A percentile compares a stretch with the other conserved stretches of the same genome.
phyloP scores from a whole-genome alignment of 2,329 filamentous ascomycete species.

The Tetracladium maxilliforme region DNA sequence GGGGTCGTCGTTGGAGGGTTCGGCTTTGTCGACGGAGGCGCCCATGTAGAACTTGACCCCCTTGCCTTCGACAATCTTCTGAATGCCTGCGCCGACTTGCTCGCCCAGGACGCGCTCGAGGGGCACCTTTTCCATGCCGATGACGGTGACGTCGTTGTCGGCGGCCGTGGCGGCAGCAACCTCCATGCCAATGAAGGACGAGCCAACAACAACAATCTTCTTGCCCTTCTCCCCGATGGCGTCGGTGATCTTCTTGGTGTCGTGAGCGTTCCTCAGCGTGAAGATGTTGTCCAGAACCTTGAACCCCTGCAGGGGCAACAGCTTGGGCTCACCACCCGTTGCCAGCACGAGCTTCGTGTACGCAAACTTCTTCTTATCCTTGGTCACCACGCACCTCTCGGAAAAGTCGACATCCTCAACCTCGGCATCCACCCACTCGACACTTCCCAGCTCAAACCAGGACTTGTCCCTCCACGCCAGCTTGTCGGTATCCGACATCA shows the following conservation, averaged over 20 bases:
- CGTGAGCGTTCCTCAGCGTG: slow-evolving; percentile 60
- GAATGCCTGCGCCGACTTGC: slow-evolving; percentile 68
- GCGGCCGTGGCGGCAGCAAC: slow-evolving; percentile 71
- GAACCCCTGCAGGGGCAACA: slow-evolving; percentile 70
- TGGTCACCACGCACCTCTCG: slow-evolving; percentile 58
- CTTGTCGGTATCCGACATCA: slow-evolving; percentile 69
- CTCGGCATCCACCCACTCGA: slow-evolving; percentile 43
- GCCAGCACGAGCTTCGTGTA: slow-evolving; percentile 88
- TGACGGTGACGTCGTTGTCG: slow-evolving; percentile 70
- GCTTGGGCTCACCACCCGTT: slow-evolving; percentile 66
- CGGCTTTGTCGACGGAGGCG: slow-evolving; percentile 70
- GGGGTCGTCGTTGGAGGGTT: slow-evolving; percentile 50
- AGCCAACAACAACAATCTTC: slow-evolving; percentile 85
- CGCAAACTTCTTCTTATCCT: slow-evolving; percentile 50
- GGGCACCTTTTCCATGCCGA: slow-evolving; percentile 79
- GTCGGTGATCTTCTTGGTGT: slow-evolving; percentile 62
- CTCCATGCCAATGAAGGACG: slow-evolving; percentile 97
- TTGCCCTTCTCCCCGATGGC: slow-evolving; percentile 75
- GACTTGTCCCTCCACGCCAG: slow-evolving; percentile 61
- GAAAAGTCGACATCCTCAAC: slow-evolving; percentile 68
- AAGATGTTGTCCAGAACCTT: slow-evolving; percentile 82
- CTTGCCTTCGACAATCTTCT: slow-evolving; percentile 64
- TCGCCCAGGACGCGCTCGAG: slow-evolving; percentile 77
- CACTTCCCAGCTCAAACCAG: slow-evolving; percentile 54
- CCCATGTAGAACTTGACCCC: slow-evolving; percentile 80